A percentile compares a stretch with the other conserved stretches of the same genome.
Conservation (phyloP, 345 rosid species). For the Abelmoschus esculentus region DNA sequence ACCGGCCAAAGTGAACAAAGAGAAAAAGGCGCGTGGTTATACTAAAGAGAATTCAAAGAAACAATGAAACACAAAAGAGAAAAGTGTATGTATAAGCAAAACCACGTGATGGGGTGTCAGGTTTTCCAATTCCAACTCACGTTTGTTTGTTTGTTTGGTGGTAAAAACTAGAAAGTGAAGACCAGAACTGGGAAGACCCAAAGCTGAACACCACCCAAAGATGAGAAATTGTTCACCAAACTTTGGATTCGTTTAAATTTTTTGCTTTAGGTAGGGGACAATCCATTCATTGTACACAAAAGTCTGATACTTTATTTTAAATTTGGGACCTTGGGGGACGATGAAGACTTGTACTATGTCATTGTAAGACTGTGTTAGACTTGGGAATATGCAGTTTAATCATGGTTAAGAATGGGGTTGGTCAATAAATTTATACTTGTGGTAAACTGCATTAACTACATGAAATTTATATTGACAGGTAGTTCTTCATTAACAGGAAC, state of each 20-base stretch:
- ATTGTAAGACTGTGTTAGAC: not conserved
- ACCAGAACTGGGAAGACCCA: constrained; percentile 6
- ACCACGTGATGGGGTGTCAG: constrained; percentile 57
- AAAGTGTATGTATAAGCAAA: constrained; percentile 9
- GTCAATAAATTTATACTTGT: not conserved
- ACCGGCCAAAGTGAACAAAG: not conserved
- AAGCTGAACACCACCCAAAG: not conserved
- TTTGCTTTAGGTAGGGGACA: not conserved
- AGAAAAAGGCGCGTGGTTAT: constrained; percentile 34
- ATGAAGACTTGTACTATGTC: not conserved
- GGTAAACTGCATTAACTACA: no score
- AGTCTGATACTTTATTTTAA: not conserved
- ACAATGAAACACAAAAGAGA: not conserved
- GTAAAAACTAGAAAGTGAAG: constrained; percentile 5
- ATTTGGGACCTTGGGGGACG: not conserved
- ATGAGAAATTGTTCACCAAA: not conserved
- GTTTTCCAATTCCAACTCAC: constrained; percentile 7
- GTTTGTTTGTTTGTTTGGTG: not conserved
- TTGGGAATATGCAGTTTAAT: not conserved
- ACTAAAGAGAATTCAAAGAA: constrained; percentile 2
- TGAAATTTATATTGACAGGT: no score
- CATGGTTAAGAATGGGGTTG: not conserved
- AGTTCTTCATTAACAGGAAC: no score
- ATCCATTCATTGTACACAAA: not conserved
- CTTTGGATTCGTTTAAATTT: not conserved